Conservation (phyloP, 1,284 basidiomycete genomes). For the Malassezia dermatis region DNA sequence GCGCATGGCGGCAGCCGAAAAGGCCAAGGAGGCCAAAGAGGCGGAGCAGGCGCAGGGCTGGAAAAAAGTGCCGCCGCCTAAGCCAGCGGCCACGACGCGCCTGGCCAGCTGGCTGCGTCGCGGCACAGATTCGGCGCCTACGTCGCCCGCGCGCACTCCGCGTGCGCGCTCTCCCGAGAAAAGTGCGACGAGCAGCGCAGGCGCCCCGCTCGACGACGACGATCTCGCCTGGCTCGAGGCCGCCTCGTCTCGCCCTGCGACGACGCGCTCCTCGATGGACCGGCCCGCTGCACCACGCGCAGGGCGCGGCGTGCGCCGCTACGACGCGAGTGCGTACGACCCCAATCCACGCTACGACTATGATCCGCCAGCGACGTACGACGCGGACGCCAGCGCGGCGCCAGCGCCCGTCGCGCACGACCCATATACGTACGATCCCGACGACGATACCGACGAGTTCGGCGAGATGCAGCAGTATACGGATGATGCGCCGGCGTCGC, state of each 20-base stretch:
- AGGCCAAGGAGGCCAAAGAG: background rate
- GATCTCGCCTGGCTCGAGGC: slow-evolving; percentile 17
- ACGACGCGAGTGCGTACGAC: background rate
- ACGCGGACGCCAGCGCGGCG: background rate
- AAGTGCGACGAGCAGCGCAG: background rate
- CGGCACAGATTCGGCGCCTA: background rate
- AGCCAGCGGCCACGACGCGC: background rate
- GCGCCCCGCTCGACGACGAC: slow-evolving; percentile 1
- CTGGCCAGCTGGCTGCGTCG: slow-evolving; percentile 1
- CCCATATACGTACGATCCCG: background rate
- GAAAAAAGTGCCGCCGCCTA: slow-evolving; percentile 4
- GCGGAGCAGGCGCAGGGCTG: slow-evolving; percentile 9
- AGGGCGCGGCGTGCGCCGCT: background rate
- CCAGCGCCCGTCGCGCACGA: background rate
- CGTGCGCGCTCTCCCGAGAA: background rate
- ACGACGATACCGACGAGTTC: slow-evolving; percentile 3
- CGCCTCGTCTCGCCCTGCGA: background rate
- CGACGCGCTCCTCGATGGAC: background rate
- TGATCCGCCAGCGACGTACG: background rate
- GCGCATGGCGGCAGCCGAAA: background rate
- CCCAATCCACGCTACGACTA: background rate
- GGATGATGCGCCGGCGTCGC: background rate
- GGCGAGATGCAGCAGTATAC: slow-evolving; percentile 9
- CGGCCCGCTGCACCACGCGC: background rate
- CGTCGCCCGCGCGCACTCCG: background rate